A percentile compares a stretch with the other conserved stretches of the same genome.
Conservation (phyloP, 441 rosid species). For the Gossypium gossypioides region DNA sequence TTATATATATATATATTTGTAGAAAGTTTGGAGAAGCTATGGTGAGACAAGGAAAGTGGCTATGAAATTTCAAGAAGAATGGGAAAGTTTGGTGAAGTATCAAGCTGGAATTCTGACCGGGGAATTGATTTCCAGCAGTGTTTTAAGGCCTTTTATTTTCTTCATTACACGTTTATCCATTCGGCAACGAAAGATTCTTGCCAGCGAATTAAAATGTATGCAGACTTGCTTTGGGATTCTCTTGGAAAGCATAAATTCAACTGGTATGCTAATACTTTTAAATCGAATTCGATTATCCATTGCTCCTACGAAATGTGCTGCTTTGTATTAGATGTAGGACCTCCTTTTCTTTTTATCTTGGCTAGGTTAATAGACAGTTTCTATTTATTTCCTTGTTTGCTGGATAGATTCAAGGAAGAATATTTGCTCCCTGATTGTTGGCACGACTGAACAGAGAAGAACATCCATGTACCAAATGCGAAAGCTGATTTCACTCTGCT, state of each 20-base stretch:
- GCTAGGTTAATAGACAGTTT: conserved; percentile 5
- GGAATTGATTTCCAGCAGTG: conserved; percentile 50
- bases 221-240: conserved; percentile 20
- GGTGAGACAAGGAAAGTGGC: conserved; percentile 50
- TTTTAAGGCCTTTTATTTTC: conserved; percentile 79
- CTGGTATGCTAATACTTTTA: conserved; percentile 35
- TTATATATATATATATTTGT: conserved; percentile 7
- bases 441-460: conserved; percentile 60
- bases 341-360: neutral
- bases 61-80: conserved; percentile 52
- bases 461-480: conserved; percentile 60
- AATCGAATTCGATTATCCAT: neutral
- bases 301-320: neutral
- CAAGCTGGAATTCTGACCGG: conserved; percentile 27
- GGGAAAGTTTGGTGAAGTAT: conserved; percentile 46
- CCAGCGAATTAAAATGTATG: conserved; percentile 48
- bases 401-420: conserved; percentile 60
- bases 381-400: conserved; percentile 15
- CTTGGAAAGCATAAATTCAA: conserved; percentile 42
- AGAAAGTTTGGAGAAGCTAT: conserved; percentile 92
- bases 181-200: conserved; percentile 31
- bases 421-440: conserved; percentile 53
- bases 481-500: conserved; percentile 58
- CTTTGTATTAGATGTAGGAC: neutral
- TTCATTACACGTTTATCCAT: conserved; percentile 47